Conservation (phyloP, 257 asterid species). For the Solanum phureja region DNA sequence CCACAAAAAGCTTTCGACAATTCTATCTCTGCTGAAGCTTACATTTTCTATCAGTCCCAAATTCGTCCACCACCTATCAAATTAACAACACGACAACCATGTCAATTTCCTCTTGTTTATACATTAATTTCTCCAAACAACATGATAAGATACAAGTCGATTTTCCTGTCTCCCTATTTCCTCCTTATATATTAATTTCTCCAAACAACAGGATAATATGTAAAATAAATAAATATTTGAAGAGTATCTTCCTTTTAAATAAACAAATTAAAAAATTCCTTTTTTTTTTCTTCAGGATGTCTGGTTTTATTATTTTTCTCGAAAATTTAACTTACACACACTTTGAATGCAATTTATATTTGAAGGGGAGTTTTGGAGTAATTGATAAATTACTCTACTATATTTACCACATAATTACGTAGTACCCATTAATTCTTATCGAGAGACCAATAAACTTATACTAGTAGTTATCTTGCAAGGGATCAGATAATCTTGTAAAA, state of each 20-base stretch:
- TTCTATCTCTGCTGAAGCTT: conserved; percentile 40
- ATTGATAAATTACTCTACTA: background rate
- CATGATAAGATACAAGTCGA: background rate
- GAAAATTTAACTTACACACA: background rate
- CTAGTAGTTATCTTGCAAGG: too few species aligned
- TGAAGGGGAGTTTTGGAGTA: background rate
- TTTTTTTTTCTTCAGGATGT: too few species aligned
- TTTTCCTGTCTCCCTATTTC: background rate
- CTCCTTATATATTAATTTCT: background rate
- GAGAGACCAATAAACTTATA: background rate
- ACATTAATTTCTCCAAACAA: background rate
- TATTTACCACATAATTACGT: background rate
- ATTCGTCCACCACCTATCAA: conserved; percentile 36
- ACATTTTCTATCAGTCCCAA: conserved; percentile 20
- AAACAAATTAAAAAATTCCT: background rate
- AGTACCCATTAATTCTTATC: background rate
- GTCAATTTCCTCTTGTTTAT: background rate
- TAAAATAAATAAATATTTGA: too few species aligned
- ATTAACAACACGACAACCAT: background rate
- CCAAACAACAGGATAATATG: background rate
- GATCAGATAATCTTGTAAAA: background rate
- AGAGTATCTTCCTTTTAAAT: background rate
- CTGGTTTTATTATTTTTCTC: background rate
- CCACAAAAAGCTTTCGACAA: conserved; percentile 46
- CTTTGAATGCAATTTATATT: background rate